Evolutionary conservation across 75 land plant genomes (phyloP).

Genomic region (Cryptomeria japonica): DNA sequence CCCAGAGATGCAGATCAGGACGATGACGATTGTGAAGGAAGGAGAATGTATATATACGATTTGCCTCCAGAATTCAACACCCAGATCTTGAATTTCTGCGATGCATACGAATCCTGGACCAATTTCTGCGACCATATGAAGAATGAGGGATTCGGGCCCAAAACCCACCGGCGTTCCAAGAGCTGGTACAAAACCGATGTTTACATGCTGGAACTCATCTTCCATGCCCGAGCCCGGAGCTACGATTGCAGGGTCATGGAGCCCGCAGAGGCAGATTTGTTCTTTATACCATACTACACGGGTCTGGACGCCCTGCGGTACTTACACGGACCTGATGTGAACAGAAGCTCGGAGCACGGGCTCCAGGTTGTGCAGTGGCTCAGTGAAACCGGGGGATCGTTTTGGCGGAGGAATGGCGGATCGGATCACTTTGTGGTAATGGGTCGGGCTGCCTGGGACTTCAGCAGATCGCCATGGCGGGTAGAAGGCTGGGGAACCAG

Average conservation of each 20-base stretch:
- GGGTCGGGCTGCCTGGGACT: conserved; percentile 80
- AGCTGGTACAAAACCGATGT: conserved; percentile 36
- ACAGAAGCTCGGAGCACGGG: conserved; percentile 42
- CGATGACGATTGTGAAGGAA: conserved; percentile 28
- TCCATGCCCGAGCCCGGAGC: conserved; percentile 20
- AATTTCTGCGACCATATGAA: conserved; percentile 53
- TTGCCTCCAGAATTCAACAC: conserved; percentile 62
- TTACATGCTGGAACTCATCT: conserved; percentile 47
- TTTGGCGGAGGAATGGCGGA: conserved; percentile 47
- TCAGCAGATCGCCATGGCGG: conserved; percentile 22
- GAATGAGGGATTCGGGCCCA: conserved; percentile 68
- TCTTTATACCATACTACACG: conserved; percentile 81
- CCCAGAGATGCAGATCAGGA: background rate
- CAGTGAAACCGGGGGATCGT: conserved; percentile 5
- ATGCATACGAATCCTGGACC: conserved; percentile 25
- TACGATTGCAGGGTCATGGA: conserved; percentile 64
- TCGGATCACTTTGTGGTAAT: conserved; percentile 71
- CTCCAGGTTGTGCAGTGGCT: conserved; percentile 36
- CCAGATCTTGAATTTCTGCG: conserved; percentile 45
- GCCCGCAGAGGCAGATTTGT: conserved; percentile 51
- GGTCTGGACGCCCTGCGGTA: conserved; percentile 59
- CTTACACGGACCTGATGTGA: conserved; percentile 47
- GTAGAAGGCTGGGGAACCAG: conserved; percentile 74
- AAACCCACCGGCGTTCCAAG: conserved; percentile 45
- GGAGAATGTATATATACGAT: conserved; percentile 48